Percentiles rank a stretch among this genome's conserved stretches.
These are phyloP conservation scores for Hymenoscyphus occultus DNA, from an alignment of 2,329 filamentous ascomycete genomes.

Conservation along the genomic window DNA sequence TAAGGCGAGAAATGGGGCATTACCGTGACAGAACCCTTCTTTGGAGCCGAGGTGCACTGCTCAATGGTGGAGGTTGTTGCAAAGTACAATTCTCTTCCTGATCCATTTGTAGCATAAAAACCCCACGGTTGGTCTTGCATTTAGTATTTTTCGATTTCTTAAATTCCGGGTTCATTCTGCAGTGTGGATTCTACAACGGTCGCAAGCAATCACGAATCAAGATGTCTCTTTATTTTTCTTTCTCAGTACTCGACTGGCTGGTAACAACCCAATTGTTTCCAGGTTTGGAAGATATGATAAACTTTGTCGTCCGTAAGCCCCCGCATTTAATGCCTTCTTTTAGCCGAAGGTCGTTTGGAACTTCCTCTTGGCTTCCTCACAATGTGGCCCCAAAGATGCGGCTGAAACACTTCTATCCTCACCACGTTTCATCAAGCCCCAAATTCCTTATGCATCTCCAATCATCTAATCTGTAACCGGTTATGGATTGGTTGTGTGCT, in stretches of 20 bases:
- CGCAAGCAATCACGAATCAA: neutral
- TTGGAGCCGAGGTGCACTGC: neutral
- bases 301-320: neutral
- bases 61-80: neutral
- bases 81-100: neutral
- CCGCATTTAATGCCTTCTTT: neutral
- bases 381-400: slow-evolving; percentile 1
- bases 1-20: neutral
- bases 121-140: too few relatives aligned
- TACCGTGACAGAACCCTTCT: neutral
- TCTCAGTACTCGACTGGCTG: neutral
- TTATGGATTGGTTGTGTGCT: neutral
- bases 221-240: neutral
- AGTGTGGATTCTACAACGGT: too few relatives aligned
- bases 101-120: too few relatives aligned
- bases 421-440: neutral
- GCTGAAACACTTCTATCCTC: neutral
- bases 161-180: too few relatives aligned
- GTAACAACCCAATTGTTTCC: neutral
- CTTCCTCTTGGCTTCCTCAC: neutral
- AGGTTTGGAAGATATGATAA: neutral
- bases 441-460: neutral
- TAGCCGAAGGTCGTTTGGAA: neutral
- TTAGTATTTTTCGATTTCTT: too few relatives aligned
- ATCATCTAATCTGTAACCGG: neutral